Conservation (phyloP, 257 asterid genomes). For the Solanum sitiens region DNA sequence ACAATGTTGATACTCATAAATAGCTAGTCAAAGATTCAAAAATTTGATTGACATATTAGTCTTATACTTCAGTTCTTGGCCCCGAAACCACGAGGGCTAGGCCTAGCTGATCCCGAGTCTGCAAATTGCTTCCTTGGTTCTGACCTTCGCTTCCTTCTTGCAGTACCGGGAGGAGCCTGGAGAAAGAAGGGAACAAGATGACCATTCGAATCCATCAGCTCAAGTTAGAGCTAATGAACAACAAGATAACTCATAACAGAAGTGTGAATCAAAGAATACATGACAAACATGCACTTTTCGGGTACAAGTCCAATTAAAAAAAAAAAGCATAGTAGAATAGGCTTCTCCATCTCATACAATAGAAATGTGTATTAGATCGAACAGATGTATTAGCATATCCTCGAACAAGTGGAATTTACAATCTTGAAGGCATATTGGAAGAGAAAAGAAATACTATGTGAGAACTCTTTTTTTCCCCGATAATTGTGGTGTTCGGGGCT, state of each 20-base stretch:
- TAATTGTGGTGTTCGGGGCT: neutral
- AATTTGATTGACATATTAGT: neutral
- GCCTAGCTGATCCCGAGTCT: slow-evolving; percentile 45
- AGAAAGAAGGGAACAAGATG: neutral
- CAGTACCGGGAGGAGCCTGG: slow-evolving; percentile 95
- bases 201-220: neutral
- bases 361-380: neutral
- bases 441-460: neutral
- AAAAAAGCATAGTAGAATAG: neutral
- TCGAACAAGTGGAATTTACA: neutral
- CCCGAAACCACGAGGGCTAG: slow-evolving; percentile 87
- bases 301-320: neutral
- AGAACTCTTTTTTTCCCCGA: neutral
- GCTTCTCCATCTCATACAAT: neutral
- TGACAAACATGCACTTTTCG: too few species aligned
- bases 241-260: neutral
- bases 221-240: neutral
- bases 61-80: slow-evolving; percentile 27
- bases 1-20: neutral
- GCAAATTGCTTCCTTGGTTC: slow-evolving; percentile 65
- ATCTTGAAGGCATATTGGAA: neutral
- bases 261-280: neutral
- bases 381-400: neutral
- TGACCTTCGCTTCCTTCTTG: slow-evolving; percentile 71
- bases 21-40: neutral